Conservation (phyloP, 2,329 filamentous ascomycete species). For the Cladosporium oxysporum region DNA sequence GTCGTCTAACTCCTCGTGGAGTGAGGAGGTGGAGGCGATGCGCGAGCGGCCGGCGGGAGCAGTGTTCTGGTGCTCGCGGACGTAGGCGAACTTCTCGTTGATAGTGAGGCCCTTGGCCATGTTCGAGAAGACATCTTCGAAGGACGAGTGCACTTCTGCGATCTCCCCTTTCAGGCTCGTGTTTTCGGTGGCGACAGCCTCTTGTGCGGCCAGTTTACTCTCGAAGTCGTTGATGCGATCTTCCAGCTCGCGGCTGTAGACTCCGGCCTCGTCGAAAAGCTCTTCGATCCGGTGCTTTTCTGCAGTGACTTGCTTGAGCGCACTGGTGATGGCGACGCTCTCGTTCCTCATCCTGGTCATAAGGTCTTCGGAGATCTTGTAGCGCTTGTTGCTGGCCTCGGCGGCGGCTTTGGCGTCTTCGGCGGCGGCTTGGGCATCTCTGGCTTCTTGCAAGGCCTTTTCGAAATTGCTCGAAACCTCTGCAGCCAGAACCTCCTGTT, state of each 20-base stretch:
- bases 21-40: neutral
- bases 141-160: neutral
- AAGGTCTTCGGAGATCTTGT: neutral
- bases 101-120: constrained; percentile 16
- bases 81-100: constrained; percentile 10
- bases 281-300: neutral
- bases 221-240: neutral
- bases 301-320: neutral
- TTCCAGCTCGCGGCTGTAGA: neutral
- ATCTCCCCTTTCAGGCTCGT: neutral
- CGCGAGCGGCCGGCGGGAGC: neutral
- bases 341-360: neutral
- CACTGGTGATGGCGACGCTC: neutral
- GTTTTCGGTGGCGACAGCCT: neutral
- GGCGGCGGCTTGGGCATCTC: neutral
- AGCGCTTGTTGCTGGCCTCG: neutral
- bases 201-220: neutral
- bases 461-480: neutral
- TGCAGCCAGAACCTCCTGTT: neutral
- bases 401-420: neutral
- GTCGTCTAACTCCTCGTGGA: constrained; percentile 11
- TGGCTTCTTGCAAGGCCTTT: neutral
- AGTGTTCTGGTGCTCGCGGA: constrained; percentile 11
- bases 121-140: constrained; percentile 4
- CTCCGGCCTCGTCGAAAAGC: neutral